These are phyloP conservation scores for Corymbia citriodora DNA, from an alignment of 441 rosid species.

Conservation along the genomic window DNA sequence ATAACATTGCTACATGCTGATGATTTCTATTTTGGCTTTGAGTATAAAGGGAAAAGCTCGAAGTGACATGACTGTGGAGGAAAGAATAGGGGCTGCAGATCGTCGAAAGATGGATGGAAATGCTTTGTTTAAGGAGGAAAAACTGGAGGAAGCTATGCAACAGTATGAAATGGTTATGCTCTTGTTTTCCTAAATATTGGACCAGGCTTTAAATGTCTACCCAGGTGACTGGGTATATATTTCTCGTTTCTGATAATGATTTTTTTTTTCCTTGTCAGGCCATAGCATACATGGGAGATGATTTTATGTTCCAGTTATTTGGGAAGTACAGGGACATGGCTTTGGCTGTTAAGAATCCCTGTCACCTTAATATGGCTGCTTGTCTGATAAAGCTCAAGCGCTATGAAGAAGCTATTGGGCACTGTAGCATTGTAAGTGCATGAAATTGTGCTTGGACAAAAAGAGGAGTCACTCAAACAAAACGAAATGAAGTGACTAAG, in stretches of 20 bases:
- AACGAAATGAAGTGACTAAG: neutral
- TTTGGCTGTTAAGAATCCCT: conserved; percentile 93
- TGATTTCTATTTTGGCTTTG: conserved; percentile 1
- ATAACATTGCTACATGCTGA: neutral
- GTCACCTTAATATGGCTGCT: conserved; percentile 90
- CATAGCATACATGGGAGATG: conserved; percentile 89
- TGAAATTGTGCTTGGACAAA: neutral
- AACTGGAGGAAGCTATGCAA: conserved; percentile 92
- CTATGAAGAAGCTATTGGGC: conserved; percentile 78
- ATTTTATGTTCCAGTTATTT: conserved; percentile 93
- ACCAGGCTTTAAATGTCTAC: neutral
- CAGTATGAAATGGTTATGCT: conserved; percentile 92
- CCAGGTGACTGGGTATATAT: neutral
- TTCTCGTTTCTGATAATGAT: neutral
- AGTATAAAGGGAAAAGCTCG: conserved; percentile 76
- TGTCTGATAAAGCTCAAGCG: conserved; percentile 84
- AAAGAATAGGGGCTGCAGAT: conserved; percentile 91
- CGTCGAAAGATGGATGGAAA: conserved; percentile 94
- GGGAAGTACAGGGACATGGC: conserved; percentile 98
- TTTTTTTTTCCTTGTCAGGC: conserved; percentile 37
- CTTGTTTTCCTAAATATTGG: conserved; percentile 14
- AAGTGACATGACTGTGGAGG: conserved; percentile 96
- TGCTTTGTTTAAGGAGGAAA: conserved; percentile 69
- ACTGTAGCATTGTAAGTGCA: conserved; percentile 69
- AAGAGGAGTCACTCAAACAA: neutral